phyloP scores from a whole-genome alignment of 352 stramenopile species.

The Globisporangium nodosum region DNA sequence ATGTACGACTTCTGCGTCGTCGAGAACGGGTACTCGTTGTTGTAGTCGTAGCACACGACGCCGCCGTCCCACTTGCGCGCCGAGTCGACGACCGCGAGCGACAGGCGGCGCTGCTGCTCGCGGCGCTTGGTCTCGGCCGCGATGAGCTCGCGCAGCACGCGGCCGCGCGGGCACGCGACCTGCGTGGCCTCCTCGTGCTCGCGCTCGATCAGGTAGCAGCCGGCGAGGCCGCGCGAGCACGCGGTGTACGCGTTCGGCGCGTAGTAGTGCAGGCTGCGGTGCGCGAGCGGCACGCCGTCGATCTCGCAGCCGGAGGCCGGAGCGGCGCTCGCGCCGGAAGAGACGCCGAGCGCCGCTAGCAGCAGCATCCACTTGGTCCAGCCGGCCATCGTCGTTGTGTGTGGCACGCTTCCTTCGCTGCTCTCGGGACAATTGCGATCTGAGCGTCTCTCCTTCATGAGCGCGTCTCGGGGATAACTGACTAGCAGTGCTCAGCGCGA shows the following conservation, averaged over 20 bases:
- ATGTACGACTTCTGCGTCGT: constrained; percentile 49
- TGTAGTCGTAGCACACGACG: constrained; percentile 73
- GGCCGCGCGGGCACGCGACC: constrained; percentile 43
- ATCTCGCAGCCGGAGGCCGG: constrained; percentile 41
- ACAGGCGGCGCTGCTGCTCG: constrained; percentile 38
- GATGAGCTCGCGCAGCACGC: constrained; percentile 29
- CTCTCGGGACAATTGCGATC: background rate
- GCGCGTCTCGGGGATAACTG: too few relatives aligned
- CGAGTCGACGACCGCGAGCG: constrained; percentile 54
- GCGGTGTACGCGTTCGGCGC: constrained; percentile 65
- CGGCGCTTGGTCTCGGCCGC: constrained; percentile 18
- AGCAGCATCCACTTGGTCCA: background rate
- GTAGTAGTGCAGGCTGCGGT: constrained; percentile 71
- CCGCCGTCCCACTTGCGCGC: constrained; percentile 57
- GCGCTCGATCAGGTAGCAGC: constrained; percentile 61
- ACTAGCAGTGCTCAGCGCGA: background rate
- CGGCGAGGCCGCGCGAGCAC: constrained; percentile 49
- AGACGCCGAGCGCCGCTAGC: background rate
- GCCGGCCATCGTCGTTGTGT: background rate
- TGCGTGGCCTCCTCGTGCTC: constrained; percentile 54
- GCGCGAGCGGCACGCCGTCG: constrained; percentile 44
- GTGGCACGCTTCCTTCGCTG: background rate
- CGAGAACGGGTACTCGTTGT: constrained; percentile 62
- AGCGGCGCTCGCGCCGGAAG: background rate
- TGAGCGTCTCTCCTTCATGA: background rate